Evolutionary conservation across 257 asterid genomes (phyloP).

Genomic region (Eustoma russellianum): DNA sequence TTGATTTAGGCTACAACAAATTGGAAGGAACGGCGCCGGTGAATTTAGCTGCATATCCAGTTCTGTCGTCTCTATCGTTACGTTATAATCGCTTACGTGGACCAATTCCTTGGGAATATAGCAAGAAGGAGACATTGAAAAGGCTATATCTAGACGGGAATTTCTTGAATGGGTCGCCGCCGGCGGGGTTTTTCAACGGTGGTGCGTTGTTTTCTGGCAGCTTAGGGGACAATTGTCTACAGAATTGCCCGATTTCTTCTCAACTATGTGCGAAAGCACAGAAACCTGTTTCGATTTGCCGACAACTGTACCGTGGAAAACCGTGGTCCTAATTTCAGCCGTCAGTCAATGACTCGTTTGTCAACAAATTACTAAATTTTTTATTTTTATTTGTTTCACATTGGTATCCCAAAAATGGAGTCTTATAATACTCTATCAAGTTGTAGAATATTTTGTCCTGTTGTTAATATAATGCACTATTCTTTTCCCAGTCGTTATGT

Average conservation of each 20-base stretch:
- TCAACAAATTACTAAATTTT: too few species aligned
- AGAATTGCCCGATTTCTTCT: constrained; percentile 62
- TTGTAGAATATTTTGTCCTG: background rate
- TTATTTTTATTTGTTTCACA: too few species aligned
- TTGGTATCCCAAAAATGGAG: background rate
- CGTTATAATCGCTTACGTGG: constrained; percentile 70
- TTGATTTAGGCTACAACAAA: constrained; percentile 57
- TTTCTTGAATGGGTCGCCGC: constrained; percentile 69
- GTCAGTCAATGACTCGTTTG: background rate
- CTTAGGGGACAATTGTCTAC: constrained; percentile 77
- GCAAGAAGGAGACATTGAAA: constrained; percentile 40
- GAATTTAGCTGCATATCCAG: constrained; percentile 37
- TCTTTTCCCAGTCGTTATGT: background rate
- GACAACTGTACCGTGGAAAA: constrained; percentile 75
- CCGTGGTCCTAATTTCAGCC: constrained; percentile 30
- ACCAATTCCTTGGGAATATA: constrained; percentile 58
- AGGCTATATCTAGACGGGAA: constrained; percentile 78
- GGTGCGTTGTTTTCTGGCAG: constrained; percentile 47
- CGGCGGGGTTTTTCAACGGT: constrained; percentile 52
- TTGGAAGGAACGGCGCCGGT: constrained; percentile 47
- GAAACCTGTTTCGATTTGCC: constrained; percentile 74
- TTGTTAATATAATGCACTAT: background rate
- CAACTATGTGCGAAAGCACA: constrained; percentile 76
- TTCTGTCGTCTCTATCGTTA: constrained; percentile 47
- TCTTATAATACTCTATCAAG: background rate